These are phyloP conservation scores for Metschnikowia santaceciliae DNA, from an alignment of 805 yeast genomes.

Conservation along the genomic window DNA sequence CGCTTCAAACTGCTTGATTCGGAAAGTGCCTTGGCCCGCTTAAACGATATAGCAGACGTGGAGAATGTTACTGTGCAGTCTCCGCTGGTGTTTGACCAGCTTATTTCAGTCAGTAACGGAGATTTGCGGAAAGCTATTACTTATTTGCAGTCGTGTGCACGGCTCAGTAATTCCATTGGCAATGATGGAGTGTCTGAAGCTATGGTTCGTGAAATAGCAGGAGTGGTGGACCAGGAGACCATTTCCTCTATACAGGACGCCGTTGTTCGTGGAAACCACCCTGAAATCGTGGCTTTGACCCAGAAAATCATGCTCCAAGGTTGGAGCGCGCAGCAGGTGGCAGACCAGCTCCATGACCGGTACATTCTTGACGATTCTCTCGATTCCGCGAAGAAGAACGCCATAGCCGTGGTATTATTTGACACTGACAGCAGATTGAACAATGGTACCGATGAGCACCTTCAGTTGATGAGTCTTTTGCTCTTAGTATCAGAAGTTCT, in stretches of 20 bases:
- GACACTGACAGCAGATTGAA: constrained; percentile 70
- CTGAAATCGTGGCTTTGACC: constrained; percentile 39
- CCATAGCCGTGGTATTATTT: constrained; percentile 61
- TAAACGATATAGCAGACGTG: constrained; percentile 53
- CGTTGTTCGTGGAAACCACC: constrained; percentile 23
- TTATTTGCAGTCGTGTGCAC: constrained; percentile 52
- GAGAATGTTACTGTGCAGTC: constrained; percentile 27
- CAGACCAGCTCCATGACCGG: constrained; percentile 67
- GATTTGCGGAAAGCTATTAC: constrained; percentile 94
- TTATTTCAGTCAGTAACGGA: constrained; percentile 75
- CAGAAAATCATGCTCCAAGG: constrained; percentile 58
- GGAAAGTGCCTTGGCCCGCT: constrained; percentile 63
- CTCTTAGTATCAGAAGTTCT: constrained; percentile 18
- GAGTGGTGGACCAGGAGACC: constrained; percentile 55
- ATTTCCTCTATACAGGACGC: constrained; percentile 41
- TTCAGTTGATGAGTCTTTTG: constrained; percentile 67
- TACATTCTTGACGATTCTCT: constrained; percentile 54
- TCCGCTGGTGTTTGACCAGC: constrained; percentile 57
- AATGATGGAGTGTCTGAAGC: constrained; percentile 36
- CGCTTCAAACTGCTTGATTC: constrained; percentile 78
- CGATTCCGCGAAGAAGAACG: constrained; percentile 54
- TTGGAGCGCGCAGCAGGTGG: constrained; percentile 72
- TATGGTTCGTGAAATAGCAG: constrained; percentile 68
- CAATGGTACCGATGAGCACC: constrained; percentile 86
- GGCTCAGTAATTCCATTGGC: constrained; percentile 12